Percentiles rank a stretch among this genome's conserved stretches.
Conservation (phyloP, 306 rosid species). For the Vigna radiata region DNA sequence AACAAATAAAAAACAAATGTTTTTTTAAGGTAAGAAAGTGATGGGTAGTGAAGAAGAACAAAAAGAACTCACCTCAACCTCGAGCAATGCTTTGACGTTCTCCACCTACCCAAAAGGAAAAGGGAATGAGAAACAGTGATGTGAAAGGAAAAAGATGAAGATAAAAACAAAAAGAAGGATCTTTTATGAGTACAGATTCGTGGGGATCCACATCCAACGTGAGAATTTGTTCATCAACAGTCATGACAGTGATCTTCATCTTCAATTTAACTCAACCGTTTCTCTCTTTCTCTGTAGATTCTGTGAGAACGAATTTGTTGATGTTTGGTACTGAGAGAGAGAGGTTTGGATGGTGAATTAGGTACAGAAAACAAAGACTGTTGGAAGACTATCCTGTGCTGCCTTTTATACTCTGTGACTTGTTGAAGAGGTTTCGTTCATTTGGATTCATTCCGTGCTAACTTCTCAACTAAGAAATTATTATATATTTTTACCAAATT, state of each 20-base stretch:
- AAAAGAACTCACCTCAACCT: slow-evolving; percentile 74
- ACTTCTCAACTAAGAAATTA: background rate
- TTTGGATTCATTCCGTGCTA: background rate
- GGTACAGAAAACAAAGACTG: slow-evolving; percentile 8
- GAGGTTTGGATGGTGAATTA: background rate
- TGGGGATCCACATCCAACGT: slow-evolving; percentile 84
- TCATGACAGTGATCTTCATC: slow-evolving; percentile 96
- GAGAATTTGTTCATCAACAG: slow-evolving; percentile 82
- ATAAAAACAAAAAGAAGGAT: slow-evolving; percentile 9
- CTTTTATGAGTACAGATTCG: slow-evolving; percentile 73
- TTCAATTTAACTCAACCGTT: background rate
- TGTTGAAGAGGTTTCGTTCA: background rate
- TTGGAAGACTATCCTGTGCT: background rate
- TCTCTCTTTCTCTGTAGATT: slow-evolving; percentile 27
- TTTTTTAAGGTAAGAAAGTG: background rate
- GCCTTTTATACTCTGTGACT: slow-evolving; percentile 3
- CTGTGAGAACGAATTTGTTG: background rate
- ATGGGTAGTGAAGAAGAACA: slow-evolving; percentile 16
- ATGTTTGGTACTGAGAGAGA: background rate
- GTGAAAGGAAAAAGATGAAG: background rate
- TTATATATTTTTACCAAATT: background rate
- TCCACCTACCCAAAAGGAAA: slow-evolving; percentile 62
- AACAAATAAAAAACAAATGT: background rate
- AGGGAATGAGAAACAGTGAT: slow-evolving; percentile 32
- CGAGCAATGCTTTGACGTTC: slow-evolving; percentile 92